A percentile compares a stretch with the other conserved stretches of the same genome.
Evolutionary conservation across 345 rosid genomes (phyloP).

Genomic region (Brassica incana): DNA sequence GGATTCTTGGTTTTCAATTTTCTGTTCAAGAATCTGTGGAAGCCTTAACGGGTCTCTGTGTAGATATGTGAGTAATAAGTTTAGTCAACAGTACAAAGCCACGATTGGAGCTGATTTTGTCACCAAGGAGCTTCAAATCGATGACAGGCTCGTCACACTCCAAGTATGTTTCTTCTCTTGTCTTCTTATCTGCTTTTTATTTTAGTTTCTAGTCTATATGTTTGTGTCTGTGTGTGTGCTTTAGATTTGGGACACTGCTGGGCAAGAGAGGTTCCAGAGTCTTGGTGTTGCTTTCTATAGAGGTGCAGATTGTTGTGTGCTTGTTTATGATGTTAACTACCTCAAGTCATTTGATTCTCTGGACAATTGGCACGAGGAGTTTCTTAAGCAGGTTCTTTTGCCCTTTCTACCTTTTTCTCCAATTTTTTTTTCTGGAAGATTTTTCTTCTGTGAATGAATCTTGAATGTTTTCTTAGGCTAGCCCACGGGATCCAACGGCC

Average conservation of each 20-base stretch:
- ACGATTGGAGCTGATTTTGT: constrained; percentile 92
- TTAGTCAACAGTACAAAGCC: constrained; percentile 88
- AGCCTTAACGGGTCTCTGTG: constrained; percentile 19
- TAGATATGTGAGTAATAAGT: constrained; percentile 68
- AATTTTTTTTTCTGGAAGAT: neutral
- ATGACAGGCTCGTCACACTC: constrained; percentile 77
- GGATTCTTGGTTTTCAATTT: neutral
- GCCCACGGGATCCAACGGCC: constrained; percentile 65
- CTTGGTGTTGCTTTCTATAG: constrained; percentile 89
- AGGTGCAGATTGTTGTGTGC: constrained; percentile 92
- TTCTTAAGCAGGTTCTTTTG: constrained; percentile 65
- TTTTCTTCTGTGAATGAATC: neutral
- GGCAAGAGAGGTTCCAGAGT: constrained; percentile 90
- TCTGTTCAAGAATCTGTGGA: neutral
- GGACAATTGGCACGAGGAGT: constrained; percentile 84
- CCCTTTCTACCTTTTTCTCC: neutral
- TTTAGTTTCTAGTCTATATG: neutral
- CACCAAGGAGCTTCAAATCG: constrained; percentile 83
- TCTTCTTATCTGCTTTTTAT: neutral
- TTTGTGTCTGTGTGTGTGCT: neutral
- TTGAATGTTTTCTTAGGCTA: constrained; percentile 54
- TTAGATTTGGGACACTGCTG: constrained; percentile 93
- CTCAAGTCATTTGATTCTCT: constrained; percentile 77
- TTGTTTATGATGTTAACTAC: constrained; percentile 81
- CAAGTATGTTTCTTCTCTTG: constrained; percentile 50